A percentile compares a stretch with the other conserved stretches of the same genome.
Conservation (phyloP, 495 filamentous ascomycete genomes). For the Podospora anserina region DNA sequence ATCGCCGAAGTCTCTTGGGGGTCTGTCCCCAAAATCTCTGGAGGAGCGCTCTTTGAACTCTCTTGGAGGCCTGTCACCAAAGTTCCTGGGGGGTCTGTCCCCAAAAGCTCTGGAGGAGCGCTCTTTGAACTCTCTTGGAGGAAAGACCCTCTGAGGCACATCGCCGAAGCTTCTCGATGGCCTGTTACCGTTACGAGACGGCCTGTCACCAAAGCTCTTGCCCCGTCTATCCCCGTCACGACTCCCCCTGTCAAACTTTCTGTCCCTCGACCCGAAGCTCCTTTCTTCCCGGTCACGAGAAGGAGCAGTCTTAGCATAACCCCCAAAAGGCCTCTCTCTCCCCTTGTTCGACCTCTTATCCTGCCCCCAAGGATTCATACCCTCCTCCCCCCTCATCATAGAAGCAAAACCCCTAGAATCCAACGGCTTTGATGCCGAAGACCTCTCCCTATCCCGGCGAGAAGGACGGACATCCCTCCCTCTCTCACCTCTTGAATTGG, state of each 20-base stretch:
- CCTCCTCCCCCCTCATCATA: constrained; percentile 1
- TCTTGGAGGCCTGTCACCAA: constrained; percentile 4
- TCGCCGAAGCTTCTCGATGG: not conserved
- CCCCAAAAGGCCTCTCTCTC: not conserved
- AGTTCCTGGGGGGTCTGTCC: not conserved
- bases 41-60: not conserved
- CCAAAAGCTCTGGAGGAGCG: not conserved
- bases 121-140: not conserved
- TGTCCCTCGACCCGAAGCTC: not conserved
- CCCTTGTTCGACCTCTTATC: not conserved
- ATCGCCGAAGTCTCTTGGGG: constrained; percentile 2
- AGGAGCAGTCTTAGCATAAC: not conserved
- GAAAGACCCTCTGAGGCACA: not conserved
- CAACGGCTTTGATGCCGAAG: not conserved
- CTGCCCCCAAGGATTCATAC: not conserved
- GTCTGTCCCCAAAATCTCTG: constrained; percentile 4
- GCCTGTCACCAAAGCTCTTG: not conserved
- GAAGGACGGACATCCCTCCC: not conserved
- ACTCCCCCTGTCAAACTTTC: not conserved
- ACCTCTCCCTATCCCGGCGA: not conserved
- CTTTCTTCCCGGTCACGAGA: not conserved
- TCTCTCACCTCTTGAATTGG: constrained; percentile 7
- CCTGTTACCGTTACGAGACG: not conserved
- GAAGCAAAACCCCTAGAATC: not conserved
- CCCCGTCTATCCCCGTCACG: not conserved